phyloP scores from a whole-genome alignment of 345 rosid genomes.

The Populus pruinosa region DNA sequence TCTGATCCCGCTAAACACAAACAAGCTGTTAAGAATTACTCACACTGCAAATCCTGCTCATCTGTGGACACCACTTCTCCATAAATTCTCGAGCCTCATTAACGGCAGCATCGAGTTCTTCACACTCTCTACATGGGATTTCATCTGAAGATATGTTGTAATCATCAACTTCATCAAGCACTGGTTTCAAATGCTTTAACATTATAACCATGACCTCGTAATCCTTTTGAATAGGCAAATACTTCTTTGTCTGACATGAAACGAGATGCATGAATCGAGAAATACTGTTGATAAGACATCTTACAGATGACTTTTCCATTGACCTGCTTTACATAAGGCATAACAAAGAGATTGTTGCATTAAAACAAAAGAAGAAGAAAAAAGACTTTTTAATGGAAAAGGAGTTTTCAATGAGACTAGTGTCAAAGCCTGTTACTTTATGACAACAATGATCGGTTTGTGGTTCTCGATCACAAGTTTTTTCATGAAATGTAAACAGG shows the following conservation, averaged over 20 bases:
- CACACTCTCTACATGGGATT: conserved; percentile 54
- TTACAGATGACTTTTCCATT: conserved; percentile 61
- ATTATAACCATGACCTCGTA: conserved; percentile 49
- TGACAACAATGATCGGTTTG: not conserved
- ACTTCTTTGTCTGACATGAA: conserved; percentile 65
- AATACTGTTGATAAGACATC: conserved; percentile 74
- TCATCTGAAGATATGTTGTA: conserved; percentile 47
- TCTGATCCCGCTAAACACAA: conserved; percentile 4
- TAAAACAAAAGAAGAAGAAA: not conserved
- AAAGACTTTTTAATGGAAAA: not conserved
- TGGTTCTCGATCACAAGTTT: conserved; percentile 4
- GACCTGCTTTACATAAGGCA: conserved; percentile 33
- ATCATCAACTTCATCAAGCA: conserved; percentile 75
- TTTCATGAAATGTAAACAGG: not conserved
- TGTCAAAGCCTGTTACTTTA: conserved; percentile 1
- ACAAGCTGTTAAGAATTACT: conserved; percentile 19
- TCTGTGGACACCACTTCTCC: conserved; percentile 70
- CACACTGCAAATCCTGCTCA: conserved; percentile 80
- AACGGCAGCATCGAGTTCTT: conserved; percentile 64
- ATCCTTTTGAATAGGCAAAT: conserved; percentile 51
- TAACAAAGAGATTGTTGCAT: not conserved
- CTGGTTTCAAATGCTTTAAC: conserved; percentile 67
- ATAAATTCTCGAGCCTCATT: conserved; percentile 73
- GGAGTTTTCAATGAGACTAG: not conserved
- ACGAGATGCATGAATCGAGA: conserved; percentile 83